Evolutionary conservation across 345 rosid genomes (phyloP), one percentile per base, ranked within the genome.

Genomic region (Kandelia obovata): DNA sequence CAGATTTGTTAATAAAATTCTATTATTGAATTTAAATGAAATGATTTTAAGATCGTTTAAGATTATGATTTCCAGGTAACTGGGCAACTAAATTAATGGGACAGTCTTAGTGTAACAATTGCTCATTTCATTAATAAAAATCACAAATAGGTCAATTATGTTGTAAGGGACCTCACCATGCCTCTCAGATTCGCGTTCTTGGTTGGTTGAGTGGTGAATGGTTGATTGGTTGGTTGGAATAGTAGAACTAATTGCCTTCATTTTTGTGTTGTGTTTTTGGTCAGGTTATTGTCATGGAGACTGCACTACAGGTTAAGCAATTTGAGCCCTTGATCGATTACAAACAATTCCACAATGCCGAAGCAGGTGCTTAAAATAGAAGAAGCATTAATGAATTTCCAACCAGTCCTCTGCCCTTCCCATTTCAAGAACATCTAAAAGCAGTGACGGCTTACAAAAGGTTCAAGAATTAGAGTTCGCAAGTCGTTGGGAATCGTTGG

Each of bases 211-310:
- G 9, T 7, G 37, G 37, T 1, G 37, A 34, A 34, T 6, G 37
- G 25, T 53, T 53, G 58, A 20, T 53, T 25, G 7, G 4, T 53
- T 25, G 7, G 4, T 55, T 20, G 30, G 13, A 17, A 2, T 47
- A 10, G 32, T 26, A 34, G 49, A 16, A 3, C 21, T 57, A 39
- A 55, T 37, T 16, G 51, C 31, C 37, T 58, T 61, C 59, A 30
- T 71, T 49, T 49, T 65, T 55, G 25, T 43, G 35, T 32, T 28
- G 26, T 67, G 23, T 66, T 65, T 8, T 67, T 34, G 34, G 20
- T 61, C 86, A 95, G 99, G 99, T 75, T 90, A 80, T 78, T 92
- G 97, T 81, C 99, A 92, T 43, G 77, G 79, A 77, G 85, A 79
- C 65, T 90, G 99, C 74, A 84, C 90, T 37, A 56, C 67, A 68